Conservation (phyloP, 805 yeast genomes). For the Starmerella tilneyi region DNA sequence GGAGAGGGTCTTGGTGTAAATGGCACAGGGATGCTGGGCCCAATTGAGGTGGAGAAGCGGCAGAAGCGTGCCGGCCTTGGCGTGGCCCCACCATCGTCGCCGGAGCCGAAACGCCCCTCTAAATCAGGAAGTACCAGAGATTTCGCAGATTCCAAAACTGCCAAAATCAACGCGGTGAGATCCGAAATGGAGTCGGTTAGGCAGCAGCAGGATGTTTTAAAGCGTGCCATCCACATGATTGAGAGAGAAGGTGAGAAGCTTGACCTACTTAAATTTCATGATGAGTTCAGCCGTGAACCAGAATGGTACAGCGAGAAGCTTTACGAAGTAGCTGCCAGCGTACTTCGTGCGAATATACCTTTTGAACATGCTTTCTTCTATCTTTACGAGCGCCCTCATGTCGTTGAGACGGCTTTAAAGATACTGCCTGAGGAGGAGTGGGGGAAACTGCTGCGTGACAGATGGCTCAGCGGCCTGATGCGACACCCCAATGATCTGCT, state of each 20-base stretch:
- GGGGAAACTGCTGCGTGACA: neutral
- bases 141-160: neutral
- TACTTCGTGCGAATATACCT: neutral
- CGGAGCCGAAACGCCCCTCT: neutral
- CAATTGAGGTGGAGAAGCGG: slow-evolving; percentile 59
- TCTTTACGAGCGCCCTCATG: neutral
- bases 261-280: neutral
- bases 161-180: neutral
- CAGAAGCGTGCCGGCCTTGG: slow-evolving; percentile 33
- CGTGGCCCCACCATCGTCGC: neutral
- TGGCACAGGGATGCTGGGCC: slow-evolving; percentile 66
- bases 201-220: neutral
- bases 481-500: neutral
- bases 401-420: neutral
- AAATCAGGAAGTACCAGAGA: neutral
- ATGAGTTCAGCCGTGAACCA: neutral
- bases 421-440: neutral
- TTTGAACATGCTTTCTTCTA: neutral
- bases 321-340: neutral
- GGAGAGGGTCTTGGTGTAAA: slow-evolving; percentile 78
- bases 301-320: neutral
- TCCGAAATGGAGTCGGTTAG: neutral
- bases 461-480: neutral
- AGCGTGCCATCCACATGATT: neutral
- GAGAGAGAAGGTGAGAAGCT: neutral